Evolutionary conservation across 2,329 filamentous ascomycete genomes (phyloP), one percentile per base, ranked within the genome.

Genomic region (Aspergillus viridinutans): DNA sequence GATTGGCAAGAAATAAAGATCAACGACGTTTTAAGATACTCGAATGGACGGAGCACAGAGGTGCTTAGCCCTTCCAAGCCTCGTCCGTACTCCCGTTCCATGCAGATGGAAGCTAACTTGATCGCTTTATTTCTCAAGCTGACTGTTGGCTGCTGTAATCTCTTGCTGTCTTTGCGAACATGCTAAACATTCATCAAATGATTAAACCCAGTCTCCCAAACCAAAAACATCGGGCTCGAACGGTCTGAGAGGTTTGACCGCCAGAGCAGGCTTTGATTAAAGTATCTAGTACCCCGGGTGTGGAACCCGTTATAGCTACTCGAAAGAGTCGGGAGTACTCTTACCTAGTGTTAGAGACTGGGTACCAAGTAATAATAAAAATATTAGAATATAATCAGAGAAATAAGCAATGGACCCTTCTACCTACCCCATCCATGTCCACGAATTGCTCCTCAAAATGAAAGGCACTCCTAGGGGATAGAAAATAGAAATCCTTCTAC

Each of bases 211-310:
- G 52, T 61, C 49, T 35, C 50, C 53, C 43, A 56, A 40, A 58
- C 53, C 48, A 38, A 58, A 48, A 35, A 35, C 57, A 21, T n/a
- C n/a, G 60, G 62, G 61, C 61, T 64, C 62, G 61, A 63, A 64
- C 58, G 56, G 60, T 63, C 58, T 53, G 40, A 55, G 53, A 45
- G 57, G 52, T 58, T 61, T 61, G 61, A 63, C 61, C 61, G 61
- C 61, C 56, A 61, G 54, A 55, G 50, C 51, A 58, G 55, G 45
- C 55, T 61, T 63, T 55, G 56, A 47, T 63, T 59, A 50, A 56
- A 64, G 61, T 32, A 47, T 61, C 58, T 59, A 59, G 54, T 53
- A 49, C 54, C 53, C 58, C 28, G 49, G 32, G 49, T 52, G 61
- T 63, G 62, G 62, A 58, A 56, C 49, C 49, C 26, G 9, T 51